A percentile compares a stretch with the other conserved stretches of the same genome.
Conservation (phyloP, 345 rosid genomes). For the Trapa incisa region DNA sequence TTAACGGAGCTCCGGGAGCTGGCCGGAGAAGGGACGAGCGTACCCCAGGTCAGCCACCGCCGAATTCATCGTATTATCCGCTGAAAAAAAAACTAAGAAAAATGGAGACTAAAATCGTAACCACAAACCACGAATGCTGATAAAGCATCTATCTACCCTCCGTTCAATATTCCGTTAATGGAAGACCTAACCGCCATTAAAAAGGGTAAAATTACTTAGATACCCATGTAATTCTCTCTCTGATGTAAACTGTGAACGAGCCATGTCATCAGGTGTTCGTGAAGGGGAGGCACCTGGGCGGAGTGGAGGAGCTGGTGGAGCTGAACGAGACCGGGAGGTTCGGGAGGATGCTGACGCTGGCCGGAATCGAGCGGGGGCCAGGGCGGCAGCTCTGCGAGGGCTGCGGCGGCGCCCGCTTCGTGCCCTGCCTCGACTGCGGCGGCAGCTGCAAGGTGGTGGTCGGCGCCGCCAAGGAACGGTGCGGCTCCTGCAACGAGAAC, state of each 20-base stretch:
- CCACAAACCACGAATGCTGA: too few species aligned
- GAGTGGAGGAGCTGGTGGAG: constrained; percentile 53
- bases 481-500: constrained; percentile 74
- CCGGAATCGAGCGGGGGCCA: constrained; percentile 51
- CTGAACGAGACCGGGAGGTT: constrained; percentile 60
- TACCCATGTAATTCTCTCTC: neutral
- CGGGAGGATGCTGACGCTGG: constrained; percentile 50
- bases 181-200: too few species aligned
- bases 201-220: too few species aligned
- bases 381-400: constrained; percentile 73
- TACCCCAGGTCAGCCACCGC: neutral
- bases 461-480: constrained; percentile 40
- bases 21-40: constrained; percentile 33
- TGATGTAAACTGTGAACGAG: constrained; percentile 10
- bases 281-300: constrained; percentile 77
- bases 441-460: constrained; percentile 74
- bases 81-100: too few species aligned
- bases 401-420: constrained; percentile 81
- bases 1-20: constrained; percentile 51
- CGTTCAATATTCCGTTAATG: too few species aligned
- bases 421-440: constrained; percentile 76
- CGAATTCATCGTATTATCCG: too few species aligned
- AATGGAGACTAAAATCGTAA: too few species aligned
- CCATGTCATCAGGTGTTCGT: constrained; percentile 46
- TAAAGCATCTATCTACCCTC: too few species aligned